These are phyloP conservation scores for Podila horticola DNA, from an alignment of 192 early-diverging fungal genomes.

Conservation along the genomic window DNA sequence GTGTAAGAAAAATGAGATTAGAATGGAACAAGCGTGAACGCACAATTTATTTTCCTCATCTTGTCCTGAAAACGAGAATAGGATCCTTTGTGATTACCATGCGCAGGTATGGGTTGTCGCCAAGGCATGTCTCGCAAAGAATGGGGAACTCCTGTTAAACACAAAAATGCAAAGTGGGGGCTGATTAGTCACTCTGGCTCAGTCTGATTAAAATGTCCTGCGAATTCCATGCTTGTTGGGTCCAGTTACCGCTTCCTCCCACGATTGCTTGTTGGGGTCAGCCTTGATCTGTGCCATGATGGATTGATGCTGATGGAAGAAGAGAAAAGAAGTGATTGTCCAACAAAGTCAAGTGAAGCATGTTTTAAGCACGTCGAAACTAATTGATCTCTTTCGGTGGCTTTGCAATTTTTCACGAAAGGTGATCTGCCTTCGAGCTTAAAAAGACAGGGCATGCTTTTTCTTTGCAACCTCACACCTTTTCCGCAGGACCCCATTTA, in stretches of 20 bases:
- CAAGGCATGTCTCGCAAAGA: conserved; percentile 97
- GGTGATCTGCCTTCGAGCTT: not conserved
- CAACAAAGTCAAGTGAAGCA: not conserved
- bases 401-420: conserved; percentile 1
- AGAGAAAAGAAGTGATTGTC: not conserved
- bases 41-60: not conserved
- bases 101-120: conserved; percentile 97
- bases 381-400: not conserved
- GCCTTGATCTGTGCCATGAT: conserved; percentile 56
- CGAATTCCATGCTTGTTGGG: not conserved
- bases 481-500: not conserved
- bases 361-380: not conserved
- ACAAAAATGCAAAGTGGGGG: not conserved
- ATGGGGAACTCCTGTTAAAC: conserved; percentile 78
- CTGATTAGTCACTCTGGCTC: not conserved
- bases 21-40: not conserved
- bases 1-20: not conserved
- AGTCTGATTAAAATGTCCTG: not conserved
- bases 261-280: conserved; percentile 70
- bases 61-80: not conserved
- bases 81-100: conserved; percentile 74
- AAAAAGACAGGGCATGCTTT: not conserved
- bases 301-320: not conserved
- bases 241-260: conserved; percentile 66
- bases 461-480: not conserved